Base-by-base conservation (phyloP, 73 alveolate genomes). In the Effrenium voratum region DNA sequence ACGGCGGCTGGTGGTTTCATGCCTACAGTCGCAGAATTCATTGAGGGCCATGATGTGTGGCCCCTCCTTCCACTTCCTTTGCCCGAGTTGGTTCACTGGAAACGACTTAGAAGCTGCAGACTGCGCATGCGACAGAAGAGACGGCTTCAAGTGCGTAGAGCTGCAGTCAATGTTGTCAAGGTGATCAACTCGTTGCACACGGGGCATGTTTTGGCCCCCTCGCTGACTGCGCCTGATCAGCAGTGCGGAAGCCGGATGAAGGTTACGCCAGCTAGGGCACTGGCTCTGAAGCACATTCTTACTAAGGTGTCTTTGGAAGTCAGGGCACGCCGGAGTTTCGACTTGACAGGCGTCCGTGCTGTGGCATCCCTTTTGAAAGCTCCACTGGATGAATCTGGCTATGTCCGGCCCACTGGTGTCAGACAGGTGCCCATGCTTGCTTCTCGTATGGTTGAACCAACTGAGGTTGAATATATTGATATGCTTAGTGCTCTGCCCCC, bases 311-410 rank as follows among this genome's bases (percentile, higher is more conserved):
- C 57, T 75, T 6, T 4, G 4, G 49, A 1, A 12, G 85, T 19
- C 36, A 75, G 55, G 59, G 85, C 85, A 41, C 85, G 85, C 85
- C 85, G 85, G 85, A 13, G 85, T 41, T 26, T 75, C 32, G 85
- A 19, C 85, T 13, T 19, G 85, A 75, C 85, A 38, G 85, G 85
- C 85, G 85, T 41, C 85, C 85, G 80, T 68, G 80, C 85, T 6
- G 57, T 19, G 36, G 55, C 85, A 12, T 6, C 49, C 57, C 85
- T 75, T 36, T 8, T 75, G 36, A 75, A 75, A 40, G 28, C 55
- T 38, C 57, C 85, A 19, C 55, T 40, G 13, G 85, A 8, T 38
- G 85, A 36, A 12, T 3, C 34, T n/a, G 85, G 85, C 38, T 75
- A 75, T 75, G 85, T 68, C 46, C 80, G 80, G 40, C 32, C 49